Conservation (phyloP, 257 asterid genomes). For the Ocimum tenuiflorum region DNA sequence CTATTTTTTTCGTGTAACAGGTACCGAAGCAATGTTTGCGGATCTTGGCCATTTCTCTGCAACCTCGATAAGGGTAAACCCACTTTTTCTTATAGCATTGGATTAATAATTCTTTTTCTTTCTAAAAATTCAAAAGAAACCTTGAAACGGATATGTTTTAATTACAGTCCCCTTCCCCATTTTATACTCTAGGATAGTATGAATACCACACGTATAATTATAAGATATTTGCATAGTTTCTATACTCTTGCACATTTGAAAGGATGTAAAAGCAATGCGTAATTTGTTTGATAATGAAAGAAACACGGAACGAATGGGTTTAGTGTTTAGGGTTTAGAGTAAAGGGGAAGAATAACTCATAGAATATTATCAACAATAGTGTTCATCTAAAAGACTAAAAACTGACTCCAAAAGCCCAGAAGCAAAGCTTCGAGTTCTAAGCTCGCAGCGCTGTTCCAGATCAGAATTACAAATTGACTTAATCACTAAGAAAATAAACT, state of each 20-base stretch:
- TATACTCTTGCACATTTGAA: background rate
- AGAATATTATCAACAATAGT: too few relatives aligned
- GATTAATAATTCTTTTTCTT: background rate
- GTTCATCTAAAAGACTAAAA: too few relatives aligned
- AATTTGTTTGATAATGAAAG: background rate
- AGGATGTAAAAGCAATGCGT: background rate
- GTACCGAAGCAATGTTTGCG: constrained; percentile 98
- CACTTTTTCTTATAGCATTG: constrained; percentile 8
- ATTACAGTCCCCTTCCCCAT: background rate
- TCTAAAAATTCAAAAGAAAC: background rate
- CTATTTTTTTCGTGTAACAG: constrained; percentile 40
- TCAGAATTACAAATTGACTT: too few relatives aligned
- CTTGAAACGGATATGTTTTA: background rate
- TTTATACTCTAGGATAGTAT: background rate
- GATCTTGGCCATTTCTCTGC: constrained; percentile 96
- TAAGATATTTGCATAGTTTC: background rate
- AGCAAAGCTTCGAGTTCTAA: too few relatives aligned
- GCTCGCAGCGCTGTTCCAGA: too few relatives aligned
- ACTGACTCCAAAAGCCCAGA: too few relatives aligned
- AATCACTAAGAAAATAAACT: too few relatives aligned
- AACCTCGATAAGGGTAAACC: constrained; percentile 61
- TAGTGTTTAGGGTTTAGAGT: too few relatives aligned
- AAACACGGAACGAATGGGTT: background rate
- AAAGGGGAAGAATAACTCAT: too few relatives aligned
- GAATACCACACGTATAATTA: background rate